phyloP scores from a whole-genome alignment of 345 rosid genomes.

The Arabidopsis thaliana region DNA sequence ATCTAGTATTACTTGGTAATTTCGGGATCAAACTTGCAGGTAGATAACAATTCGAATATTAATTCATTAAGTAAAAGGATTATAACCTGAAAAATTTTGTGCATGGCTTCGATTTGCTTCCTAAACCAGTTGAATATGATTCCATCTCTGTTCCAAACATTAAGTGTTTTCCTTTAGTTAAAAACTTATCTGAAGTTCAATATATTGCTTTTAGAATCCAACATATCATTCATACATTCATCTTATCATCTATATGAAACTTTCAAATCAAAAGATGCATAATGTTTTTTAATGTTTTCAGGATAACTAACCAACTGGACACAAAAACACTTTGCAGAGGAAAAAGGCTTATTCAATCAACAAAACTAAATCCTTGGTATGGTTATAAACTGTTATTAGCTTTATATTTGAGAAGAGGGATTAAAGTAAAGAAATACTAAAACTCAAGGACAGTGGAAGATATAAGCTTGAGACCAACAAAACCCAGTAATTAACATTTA shows the following conservation, averaged over 20 bases:
- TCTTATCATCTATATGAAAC: constrained; percentile 38
- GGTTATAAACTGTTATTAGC: constrained; percentile 37
- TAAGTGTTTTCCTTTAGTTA: constrained; percentile 51
- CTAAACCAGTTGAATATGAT: constrained; percentile 90
- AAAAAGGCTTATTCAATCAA: constrained; percentile 21
- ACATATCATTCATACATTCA: constrained; percentile 37
- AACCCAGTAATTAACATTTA: background rate
- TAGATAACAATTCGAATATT: constrained; percentile 45
- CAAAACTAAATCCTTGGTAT: background rate
- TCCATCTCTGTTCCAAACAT: constrained; percentile 93
- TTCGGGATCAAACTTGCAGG: background rate
- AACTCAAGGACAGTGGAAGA: constrained; percentile 3
- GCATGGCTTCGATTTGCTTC: constrained; percentile 99
- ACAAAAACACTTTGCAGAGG: constrained; percentile 25
- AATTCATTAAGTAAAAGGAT: constrained; percentile 62
- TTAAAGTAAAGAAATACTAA: constrained; percentile 5
- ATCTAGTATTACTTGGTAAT: constrained; percentile 23
- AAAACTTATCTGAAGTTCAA: constrained; percentile 31
- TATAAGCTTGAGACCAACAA: constrained; percentile 5
- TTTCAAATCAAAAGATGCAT: constrained; percentile 40
- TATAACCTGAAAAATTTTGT: constrained; percentile 99
- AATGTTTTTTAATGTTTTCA: constrained; percentile 9
- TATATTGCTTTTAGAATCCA: constrained; percentile 41
- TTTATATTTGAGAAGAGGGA: constrained; percentile 2
- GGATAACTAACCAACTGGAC: background rate